Evolutionary conservation across 192 early-diverging fungal genomes (phyloP).

Genomic region (Haplosporangium gracile): DNA sequence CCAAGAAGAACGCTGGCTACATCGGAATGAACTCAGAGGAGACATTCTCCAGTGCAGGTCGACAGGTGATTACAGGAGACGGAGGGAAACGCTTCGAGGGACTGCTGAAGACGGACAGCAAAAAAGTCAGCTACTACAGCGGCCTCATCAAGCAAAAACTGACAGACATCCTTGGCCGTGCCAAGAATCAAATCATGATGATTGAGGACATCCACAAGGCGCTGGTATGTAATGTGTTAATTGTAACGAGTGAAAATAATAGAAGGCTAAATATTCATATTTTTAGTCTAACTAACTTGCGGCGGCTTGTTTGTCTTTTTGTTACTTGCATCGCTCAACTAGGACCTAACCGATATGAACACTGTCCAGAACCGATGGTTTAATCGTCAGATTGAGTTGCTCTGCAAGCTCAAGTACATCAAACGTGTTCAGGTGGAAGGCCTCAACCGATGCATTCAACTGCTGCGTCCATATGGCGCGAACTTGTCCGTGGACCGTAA

Average conservation of each 20-base stretch:
- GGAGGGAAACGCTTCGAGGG: conserved; percentile 28
- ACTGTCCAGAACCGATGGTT: conserved; percentile 69
- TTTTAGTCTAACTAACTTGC: not conserved
- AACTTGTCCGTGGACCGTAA: conserved; percentile 22
- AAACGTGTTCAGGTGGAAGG: conserved; percentile 60
- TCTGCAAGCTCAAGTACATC: conserved; percentile 64
- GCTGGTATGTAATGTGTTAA: conserved; percentile 56
- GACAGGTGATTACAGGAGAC: conserved; percentile 3
- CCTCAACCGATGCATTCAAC: conserved; percentile 63
- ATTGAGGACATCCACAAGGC: conserved; percentile 67
- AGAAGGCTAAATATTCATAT: not conserved
- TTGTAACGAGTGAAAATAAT: no score
- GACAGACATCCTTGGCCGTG: conserved; percentile 64
- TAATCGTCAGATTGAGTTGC: conserved; percentile 63
- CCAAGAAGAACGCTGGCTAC: conserved; percentile 62
- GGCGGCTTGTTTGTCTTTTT: not conserved
- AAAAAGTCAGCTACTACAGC: conserved; percentile 62
- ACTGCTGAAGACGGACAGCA: conserved; percentile 28
- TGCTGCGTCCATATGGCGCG: conserved; percentile 52
- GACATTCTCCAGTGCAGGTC: conserved; percentile 11
- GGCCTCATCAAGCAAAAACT: conserved; percentile 69
- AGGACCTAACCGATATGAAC: conserved; percentile 55
- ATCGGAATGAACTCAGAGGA: conserved; percentile 54
- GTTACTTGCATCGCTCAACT: not conserved
- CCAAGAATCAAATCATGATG: conserved; percentile 66